Percentiles rank a stretch among this genome's conserved stretches.
phyloP scores from a whole-genome alignment of 2,329 filamentous ascomycete genomes.

The Colletotrichum filicis region DNA sequence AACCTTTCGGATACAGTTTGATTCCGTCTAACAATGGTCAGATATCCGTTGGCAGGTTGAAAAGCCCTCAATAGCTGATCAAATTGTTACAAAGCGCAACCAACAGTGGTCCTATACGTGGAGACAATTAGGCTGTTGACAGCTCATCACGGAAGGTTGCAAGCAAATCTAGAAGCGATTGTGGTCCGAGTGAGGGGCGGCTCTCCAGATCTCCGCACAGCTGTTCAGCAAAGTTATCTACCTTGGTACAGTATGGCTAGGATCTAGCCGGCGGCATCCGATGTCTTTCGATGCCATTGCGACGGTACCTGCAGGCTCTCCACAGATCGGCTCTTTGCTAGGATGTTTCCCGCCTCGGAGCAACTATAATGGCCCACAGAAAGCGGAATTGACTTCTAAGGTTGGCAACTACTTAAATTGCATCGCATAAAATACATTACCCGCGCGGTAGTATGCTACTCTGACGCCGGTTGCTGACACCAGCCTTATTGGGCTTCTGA shows the following conservation, averaged over 20 bases:
- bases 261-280: not conserved
- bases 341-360: not conserved
- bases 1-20: too few species aligned
- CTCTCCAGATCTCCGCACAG: too few species aligned
- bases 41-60: too few species aligned
- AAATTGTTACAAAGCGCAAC: slow-evolving; percentile 1
- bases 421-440: not conserved
- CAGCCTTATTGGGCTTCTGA: not conserved
- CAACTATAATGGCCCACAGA: not conserved
- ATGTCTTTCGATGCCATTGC: not conserved
- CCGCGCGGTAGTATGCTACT: not conserved
- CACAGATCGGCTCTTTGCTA: not conserved
- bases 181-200: not conserved
- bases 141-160: not conserved
- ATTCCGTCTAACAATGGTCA: too few species aligned
- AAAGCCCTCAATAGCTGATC: not conserved
- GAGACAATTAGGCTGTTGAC: not conserved
- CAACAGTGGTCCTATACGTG: not conserved
- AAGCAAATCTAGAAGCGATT: not conserved
- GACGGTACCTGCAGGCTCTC: slow-evolving; percentile 2
- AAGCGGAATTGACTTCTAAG: not conserved
- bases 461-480: not conserved
- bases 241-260: too few species aligned
- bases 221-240: too few species aligned
- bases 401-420: not conserved